Evolutionary conservation across 805 yeast species (phyloP).

Genomic region (Candida tallmaniae): DNA sequence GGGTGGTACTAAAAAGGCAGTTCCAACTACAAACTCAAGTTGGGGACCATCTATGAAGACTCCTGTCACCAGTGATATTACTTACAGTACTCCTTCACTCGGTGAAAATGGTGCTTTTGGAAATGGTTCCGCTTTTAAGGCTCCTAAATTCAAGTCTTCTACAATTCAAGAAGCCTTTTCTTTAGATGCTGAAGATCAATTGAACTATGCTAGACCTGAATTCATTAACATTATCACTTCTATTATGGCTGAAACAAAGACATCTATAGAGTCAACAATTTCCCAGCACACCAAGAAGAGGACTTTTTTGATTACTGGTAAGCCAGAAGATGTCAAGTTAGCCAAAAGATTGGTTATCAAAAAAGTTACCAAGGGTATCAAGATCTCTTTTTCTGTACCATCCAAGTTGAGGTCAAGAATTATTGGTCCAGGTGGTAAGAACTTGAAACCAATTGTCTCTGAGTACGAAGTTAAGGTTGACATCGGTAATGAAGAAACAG

Average conservation of each 20-base stretch:
- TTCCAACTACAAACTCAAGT: slow-evolving; percentile 18
- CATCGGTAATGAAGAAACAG: slow-evolving; percentile 44
- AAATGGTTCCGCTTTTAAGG: slow-evolving; percentile 9
- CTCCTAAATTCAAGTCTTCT: slow-evolving; percentile 43
- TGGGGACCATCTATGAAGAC: slow-evolving; percentile 14
- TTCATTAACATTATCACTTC: slow-evolving; percentile 61
- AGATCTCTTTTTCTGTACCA: slow-evolving; percentile 61
- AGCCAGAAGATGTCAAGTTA: slow-evolving; percentile 53
- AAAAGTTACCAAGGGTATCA: slow-evolving; percentile 72
- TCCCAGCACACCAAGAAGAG: slow-evolving; percentile 72
- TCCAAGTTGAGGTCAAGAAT: slow-evolving; percentile 69
- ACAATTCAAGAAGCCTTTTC: slow-evolving; percentile 77
- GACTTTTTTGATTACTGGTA: slow-evolving; percentile 79
- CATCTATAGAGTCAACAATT: slow-evolving; percentile 78
- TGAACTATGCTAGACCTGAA: slow-evolving; percentile 58
- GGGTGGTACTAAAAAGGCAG: slow-evolving; percentile 40
- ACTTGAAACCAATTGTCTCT: slow-evolving; percentile 72
- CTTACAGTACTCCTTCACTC: neutral
- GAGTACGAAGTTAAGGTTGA: slow-evolving; percentile 66
- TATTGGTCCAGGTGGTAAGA: slow-evolving; percentile 85
- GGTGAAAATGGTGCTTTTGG: neutral
- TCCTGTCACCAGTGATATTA: slow-evolving; percentile 3
- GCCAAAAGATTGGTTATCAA: slow-evolving; percentile 76
- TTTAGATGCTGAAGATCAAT: slow-evolving; percentile 64
- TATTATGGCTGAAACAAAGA: slow-evolving; percentile 55